Evolutionary conservation across 352 stramenopile genomes (phyloP), one percentile per base, ranked within the genome.

Genomic region (Blastocystis sp.): DNA sequence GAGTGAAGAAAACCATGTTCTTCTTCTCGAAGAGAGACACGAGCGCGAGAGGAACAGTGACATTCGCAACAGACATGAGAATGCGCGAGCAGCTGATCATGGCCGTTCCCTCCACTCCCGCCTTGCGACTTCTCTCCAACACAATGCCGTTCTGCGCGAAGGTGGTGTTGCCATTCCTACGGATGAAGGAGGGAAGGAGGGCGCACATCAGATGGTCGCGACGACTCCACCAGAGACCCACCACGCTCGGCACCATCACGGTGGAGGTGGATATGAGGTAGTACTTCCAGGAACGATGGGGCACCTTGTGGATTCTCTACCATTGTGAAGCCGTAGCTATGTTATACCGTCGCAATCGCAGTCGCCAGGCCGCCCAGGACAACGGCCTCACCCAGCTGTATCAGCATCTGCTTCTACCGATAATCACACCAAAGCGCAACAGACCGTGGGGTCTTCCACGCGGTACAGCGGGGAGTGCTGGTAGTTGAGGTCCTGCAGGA

Each of bases 281-380:
- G 74, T 84, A 84, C 17, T 42, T 21, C n/a, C 65, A 84, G 14
- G 74, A 84, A 42, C 74, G 74, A 70, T 84, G 74, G 17, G 74
- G 74, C n/a, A 84, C 74, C 42, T 84, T 84, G 60, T 84, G 74
- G 57, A 84, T 84, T 69, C 74, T 45, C 74, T 84, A 70, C 9
- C 54, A 52, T n/a, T 24, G 40, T 48, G 4, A 28, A 11, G 7
- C 34, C 11, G 19, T 4, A 14, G 19, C 7, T 66, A 63, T 45
- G 14, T 24, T 4, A 34, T 65, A 84, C 74, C 2, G 74, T 84
- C 19, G 74, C 74, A 57, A 84, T 84, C 3, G 28, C 54, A 59
- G 74, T 84, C 9, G 74, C 65, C n/a, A 84, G 6, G 1, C 52
- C 74, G 57, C 74, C 74, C 14, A 84, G 57, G 52, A 84, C 74